Evolutionary conservation across 2,329 filamentous ascomycete species (phyloP).

Genomic region (Exophiala viscosa): DNA sequence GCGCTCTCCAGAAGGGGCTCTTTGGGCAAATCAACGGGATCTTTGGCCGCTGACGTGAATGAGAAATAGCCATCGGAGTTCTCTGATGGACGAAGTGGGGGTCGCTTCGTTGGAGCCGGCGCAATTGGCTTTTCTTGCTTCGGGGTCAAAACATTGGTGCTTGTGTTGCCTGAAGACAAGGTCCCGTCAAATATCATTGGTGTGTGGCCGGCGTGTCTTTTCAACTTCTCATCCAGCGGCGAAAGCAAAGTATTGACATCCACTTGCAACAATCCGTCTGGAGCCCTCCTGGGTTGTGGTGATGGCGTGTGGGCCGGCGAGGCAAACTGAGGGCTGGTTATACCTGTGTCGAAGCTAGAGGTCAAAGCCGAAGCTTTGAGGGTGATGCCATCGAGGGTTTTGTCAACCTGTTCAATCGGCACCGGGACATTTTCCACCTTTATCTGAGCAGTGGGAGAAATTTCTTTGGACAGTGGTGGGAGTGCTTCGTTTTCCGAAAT

Average conservation of each 20-base stretch:
- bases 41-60: slow-evolving; percentile 9
- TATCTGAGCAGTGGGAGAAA: slow-evolving; percentile 32
- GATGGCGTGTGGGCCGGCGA: slow-evolving; percentile 30
- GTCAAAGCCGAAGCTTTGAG: slow-evolving; percentile 44
- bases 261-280: slow-evolving; percentile 32
- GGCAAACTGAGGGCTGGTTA: slow-evolving; percentile 41
- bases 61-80: slow-evolving; percentile 41
- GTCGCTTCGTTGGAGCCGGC: slow-evolving; percentile 30
- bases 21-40: slow-evolving; percentile 2
- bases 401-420: slow-evolving; percentile 46
- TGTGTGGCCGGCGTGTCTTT: slow-evolving; percentile 43
- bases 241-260: slow-evolving; percentile 30
- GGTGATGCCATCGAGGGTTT: slow-evolving; percentile 45
- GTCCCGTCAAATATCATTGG: slow-evolving; percentile 42
- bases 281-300: slow-evolving; percentile 11
- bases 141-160: slow-evolving; percentile 22
- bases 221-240: slow-evolving; percentile 39
- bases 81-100: slow-evolving; percentile 36
- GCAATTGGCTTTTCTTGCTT: slow-evolving; percentile 35
- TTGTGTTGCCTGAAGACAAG: slow-evolving; percentile 29
- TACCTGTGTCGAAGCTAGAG: slow-evolving; percentile 41
- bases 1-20: slow-evolving; percentile 7
- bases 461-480: slow-evolving; percentile 35
- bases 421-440: slow-evolving; percentile 30
- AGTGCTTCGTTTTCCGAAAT: slow-evolving; percentile 35